phyloP scores from a whole-genome alignment of 2,329 filamentous ascomycete species.

The Pseudocercospora ulei region DNA sequence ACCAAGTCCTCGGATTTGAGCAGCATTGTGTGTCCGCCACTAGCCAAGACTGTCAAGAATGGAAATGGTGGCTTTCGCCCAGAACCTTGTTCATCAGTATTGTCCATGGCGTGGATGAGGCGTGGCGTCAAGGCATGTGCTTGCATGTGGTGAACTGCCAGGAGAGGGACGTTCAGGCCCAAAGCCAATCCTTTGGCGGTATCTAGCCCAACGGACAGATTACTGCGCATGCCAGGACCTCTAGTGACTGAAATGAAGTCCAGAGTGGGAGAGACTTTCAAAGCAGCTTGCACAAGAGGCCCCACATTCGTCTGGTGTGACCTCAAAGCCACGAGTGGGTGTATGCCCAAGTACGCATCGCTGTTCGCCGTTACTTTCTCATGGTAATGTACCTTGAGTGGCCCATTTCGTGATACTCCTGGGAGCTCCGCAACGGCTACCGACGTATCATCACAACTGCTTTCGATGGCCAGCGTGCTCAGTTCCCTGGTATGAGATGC shows the following conservation, averaged over 20 bases:
- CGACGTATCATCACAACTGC: conserved; percentile 85
- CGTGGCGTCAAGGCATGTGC: conserved; percentile 84
- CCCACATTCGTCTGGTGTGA: conserved; percentile 67
- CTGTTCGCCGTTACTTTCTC: conserved; percentile 74
- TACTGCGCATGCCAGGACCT: conserved; percentile 78
- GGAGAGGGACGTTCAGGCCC: conserved; percentile 70
- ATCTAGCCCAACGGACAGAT: conserved; percentile 67
- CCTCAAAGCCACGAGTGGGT: conserved; percentile 63
- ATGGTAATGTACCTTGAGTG: conserved; percentile 53
- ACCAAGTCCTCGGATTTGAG: conserved; percentile 60
- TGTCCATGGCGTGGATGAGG: conserved; percentile 43
- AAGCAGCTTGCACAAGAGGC: conserved; percentile 54
- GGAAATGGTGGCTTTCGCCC: conserved; percentile 54
- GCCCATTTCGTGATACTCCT: conserved; percentile 3
- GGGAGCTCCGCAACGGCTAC: conserved; percentile 57
- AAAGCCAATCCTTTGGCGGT: conserved; percentile 78
- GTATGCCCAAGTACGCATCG: conserved; percentile 62
- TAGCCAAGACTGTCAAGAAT: conserved; percentile 79
- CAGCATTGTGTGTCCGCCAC: conserved; percentile 83
- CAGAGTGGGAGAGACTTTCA: conserved; percentile 40
- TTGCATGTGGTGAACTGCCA: conserved; percentile 95
- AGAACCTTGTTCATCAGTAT: neutral
- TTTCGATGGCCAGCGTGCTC: conserved; percentile 62
- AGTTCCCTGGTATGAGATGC: conserved; percentile 33
- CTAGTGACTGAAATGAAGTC: conserved; percentile 85